Evolutionary conservation across 2,329 filamentous ascomycete species (phyloP).

Genomic region (Fusarium nodosum): DNA sequence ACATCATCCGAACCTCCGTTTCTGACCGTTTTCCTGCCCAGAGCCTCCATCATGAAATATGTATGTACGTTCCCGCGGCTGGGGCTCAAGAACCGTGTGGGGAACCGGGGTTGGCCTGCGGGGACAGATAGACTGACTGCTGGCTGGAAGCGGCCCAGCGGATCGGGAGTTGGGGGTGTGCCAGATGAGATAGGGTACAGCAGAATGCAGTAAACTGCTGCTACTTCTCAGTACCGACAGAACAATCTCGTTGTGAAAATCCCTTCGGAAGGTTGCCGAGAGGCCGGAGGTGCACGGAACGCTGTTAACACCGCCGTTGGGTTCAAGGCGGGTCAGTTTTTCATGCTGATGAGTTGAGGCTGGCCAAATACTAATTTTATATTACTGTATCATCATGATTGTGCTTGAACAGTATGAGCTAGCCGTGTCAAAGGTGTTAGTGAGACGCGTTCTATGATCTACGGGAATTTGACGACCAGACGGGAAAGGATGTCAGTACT

Average conservation of each 20-base stretch:
- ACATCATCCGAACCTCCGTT: conserved; percentile 45
- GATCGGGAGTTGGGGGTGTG: conserved; percentile 43
- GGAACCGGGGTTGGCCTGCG: conserved; percentile 35
- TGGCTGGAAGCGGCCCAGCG: conserved; percentile 46
- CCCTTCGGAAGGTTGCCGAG: conserved; percentile 49
- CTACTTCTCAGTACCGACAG: conserved; percentile 24
- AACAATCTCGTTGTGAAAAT: conserved; percentile 28
- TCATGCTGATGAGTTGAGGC: conserved; percentile 23
- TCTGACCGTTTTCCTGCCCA: conserved; percentile 40
- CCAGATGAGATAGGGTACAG: not conserved
- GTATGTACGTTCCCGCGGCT: conserved; percentile 45
- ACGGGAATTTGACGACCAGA: conserved; percentile 32
- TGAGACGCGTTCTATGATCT: conserved; percentile 21
- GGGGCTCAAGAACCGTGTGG: conserved; percentile 40
- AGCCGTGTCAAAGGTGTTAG: conserved; percentile 20
- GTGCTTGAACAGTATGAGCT: conserved; percentile 5
- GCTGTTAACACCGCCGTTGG: conserved; percentile 30
- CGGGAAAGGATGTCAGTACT: conserved; percentile 5
- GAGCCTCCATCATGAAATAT: conserved; percentile 43
- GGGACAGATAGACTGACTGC: conserved; percentile 10
- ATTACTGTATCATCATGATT: conserved; percentile 14
- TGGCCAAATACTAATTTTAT: conserved; percentile 17
- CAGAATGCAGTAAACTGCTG: conserved; percentile 17
- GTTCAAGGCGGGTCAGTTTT: conserved; percentile 21
- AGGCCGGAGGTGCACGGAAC: conserved; percentile 49